Percentiles rank a stretch among this genome's conserved stretches.
These are phyloP conservation scores for Nasturtium officinale DNA, from an alignment of 345 rosid genomes.

Conservation along the genomic window DNA sequence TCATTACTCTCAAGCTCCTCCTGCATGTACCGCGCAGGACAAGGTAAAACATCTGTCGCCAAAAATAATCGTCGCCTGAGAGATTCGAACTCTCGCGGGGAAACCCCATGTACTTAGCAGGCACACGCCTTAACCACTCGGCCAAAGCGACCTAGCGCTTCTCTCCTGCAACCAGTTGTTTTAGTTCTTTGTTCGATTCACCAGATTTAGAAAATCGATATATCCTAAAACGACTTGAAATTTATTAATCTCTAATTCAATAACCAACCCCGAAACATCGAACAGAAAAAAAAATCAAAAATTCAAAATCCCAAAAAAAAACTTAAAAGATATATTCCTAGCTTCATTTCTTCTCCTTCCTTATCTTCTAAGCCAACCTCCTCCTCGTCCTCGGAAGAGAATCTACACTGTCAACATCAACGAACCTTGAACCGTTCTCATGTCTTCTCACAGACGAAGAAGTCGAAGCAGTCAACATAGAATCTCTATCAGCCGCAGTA, in stretches of 20 bases:
- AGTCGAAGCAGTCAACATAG: constrained; percentile 70
- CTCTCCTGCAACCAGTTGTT: no score
- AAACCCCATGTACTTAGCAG: constrained; percentile 71
- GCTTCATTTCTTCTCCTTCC: constrained; percentile 10
- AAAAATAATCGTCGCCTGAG: no score
- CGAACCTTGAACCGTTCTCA: constrained; percentile 55
- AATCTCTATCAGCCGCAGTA: constrained; percentile 77
- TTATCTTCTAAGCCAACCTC: constrained; percentile 49
- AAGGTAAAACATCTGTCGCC: no score
- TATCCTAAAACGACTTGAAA: not conserved
- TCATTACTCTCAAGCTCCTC: not conserved
- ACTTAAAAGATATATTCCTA: not conserved
- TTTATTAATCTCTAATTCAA: constrained; percentile 10
- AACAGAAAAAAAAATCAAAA: not conserved
- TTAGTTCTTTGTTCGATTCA: not conserved
- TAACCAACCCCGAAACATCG: not conserved
- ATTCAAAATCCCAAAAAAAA: not conserved
- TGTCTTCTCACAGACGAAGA: constrained; percentile 65
- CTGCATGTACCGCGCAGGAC: not conserved
- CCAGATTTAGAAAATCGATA: not conserved
- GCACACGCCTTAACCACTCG: constrained; percentile 74
- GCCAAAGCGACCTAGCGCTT: constrained; percentile 58
- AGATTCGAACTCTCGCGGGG: constrained; percentile 84
- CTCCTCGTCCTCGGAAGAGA: constrained; percentile 69
- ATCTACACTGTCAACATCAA: constrained; percentile 73